Conservation (phyloP, 2,329 filamentous ascomycete species). For the Cordyceps fumosorosea region DNA sequence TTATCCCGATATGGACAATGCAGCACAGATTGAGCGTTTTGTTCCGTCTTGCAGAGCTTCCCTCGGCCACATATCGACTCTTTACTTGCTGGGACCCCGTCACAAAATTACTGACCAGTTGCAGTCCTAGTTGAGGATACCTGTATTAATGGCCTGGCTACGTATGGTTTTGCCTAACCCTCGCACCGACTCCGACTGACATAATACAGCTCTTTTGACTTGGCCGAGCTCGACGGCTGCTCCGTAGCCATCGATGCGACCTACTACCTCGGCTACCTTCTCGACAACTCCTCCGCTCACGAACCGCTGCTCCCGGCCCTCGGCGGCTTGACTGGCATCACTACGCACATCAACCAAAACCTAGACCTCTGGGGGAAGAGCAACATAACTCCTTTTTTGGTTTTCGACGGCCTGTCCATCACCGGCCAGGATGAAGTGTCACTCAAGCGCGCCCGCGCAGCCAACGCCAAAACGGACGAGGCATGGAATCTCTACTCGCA, state of each 20-base stretch:
- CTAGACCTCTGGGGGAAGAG: slow-evolving; percentile 64
- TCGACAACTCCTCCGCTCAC: slow-evolving; percentile 62
- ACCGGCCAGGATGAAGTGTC: slow-evolving; percentile 67
- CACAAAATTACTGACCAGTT: neutral
- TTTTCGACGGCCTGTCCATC: slow-evolving; percentile 84
- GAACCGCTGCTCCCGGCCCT: slow-evolving; percentile 88
- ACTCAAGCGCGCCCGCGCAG: slow-evolving; percentile 55
- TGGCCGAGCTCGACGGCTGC: slow-evolving; percentile 66
- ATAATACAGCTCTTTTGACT: slow-evolving; percentile 45
- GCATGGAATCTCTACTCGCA: slow-evolving; percentile 87
- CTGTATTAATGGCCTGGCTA: slow-evolving; percentile 32
- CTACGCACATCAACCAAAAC: slow-evolving; percentile 67
- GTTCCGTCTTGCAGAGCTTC: too few relatives aligned
- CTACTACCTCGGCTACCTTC: slow-evolving; percentile 76
- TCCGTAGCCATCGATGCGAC: slow-evolving; percentile 82
- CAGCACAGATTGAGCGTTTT: too few relatives aligned
- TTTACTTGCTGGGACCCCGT: too few relatives aligned
- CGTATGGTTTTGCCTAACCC: slow-evolving; percentile 16
- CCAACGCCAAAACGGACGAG: slow-evolving; percentile 63
- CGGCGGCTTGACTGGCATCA: slow-evolving; percentile 78
- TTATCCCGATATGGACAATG: neutral
- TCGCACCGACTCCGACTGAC: slow-evolving; percentile 12
- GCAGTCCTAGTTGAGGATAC: slow-evolving; percentile 32
- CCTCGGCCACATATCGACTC: neutral
- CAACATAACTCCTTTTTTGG: slow-evolving; percentile 73